Evolutionary conservation across 805 yeast genomes (phyloP), one percentile per base, ranked within the genome.

Genomic region (Candida broadrunensis): DNA sequence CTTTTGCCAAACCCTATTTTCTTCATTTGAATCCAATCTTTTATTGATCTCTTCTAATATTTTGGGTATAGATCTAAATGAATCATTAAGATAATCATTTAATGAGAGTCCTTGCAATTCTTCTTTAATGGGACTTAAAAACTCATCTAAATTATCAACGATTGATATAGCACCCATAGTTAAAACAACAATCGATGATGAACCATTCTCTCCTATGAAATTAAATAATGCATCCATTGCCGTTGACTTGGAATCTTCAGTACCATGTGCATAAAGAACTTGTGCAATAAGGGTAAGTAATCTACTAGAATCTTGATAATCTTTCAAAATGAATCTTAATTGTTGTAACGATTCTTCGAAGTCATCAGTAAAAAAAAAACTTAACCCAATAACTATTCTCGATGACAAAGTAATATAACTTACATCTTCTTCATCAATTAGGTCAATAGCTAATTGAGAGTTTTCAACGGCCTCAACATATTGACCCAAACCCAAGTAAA

Each of bases 171-270:
- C 89, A 4, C 96, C 97, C 32, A 91, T 67, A 1, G 88, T 77
- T 43, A 90, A 61, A 0, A 87, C 82, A 2, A 86, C 79, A 18
- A 79, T 54, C 35, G 88, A 62, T 2, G 89, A 79, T 1, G 85
- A 70, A 0, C 95, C 96, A 42, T 75, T 60, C 3, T 64, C 68
- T 44, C 77, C 83, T 31, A 89, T 78, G 50, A 73, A 79, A 18
- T 75, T 72, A 50, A 85, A 83, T 33, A 91, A 62, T 58, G 88
- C 96, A 51, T 89, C 96, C 35, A 86, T 55, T 0, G 97, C 96
- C 1, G 89, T 90, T 47, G 81, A 84, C 43, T 80, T 82, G 1
- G 93, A 80, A 4, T 85, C 93, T n/a, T 76, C 80, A 0, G 80
- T 76, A n/a, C 80, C 85, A 42, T 78, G 77, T 2, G 88, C 87